Conservation (phyloP, 495 filamentous ascomycete genomes). For the Tuber indicum region DNA sequence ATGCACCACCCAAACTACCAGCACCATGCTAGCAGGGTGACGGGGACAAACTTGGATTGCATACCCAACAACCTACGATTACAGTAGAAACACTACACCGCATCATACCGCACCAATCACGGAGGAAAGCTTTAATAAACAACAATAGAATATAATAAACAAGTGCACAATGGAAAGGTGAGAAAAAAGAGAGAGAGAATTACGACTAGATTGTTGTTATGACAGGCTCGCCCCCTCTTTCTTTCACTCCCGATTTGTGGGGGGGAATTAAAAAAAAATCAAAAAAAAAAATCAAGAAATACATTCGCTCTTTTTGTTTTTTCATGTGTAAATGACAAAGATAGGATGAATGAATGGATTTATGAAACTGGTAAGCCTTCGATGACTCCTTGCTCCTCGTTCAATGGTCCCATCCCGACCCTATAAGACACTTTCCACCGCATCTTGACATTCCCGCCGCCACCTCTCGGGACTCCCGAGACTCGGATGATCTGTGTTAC, state of each 20-base stretch:
- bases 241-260: not conserved
- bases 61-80: not conserved
- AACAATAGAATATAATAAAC: not conserved
- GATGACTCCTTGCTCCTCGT: constrained; percentile 83
- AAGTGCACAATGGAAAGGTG: not conserved
- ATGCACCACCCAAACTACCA: not conserved
- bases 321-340: not conserved
- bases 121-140: not conserved
- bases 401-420: constrained; percentile 54
- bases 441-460: constrained; percentile 73
- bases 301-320: not conserved
- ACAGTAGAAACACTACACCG: not conserved
- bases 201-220: not conserved
- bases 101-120: not conserved
- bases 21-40: not conserved
- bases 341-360: constrained; percentile 11
- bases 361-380: constrained; percentile 67
- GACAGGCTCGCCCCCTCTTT: not conserved
- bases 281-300: not conserved
- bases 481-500: constrained; percentile 78
- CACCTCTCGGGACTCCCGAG: constrained; percentile 60
- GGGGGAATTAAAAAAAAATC: not conserved
- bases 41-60: not conserved
- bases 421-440: constrained; percentile 81
- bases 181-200: not conserved